These are phyloP conservation scores for Stemphylium vesicarium DNA, from an alignment of 2,329 filamentous ascomycete species.

Conservation along the genomic window DNA sequence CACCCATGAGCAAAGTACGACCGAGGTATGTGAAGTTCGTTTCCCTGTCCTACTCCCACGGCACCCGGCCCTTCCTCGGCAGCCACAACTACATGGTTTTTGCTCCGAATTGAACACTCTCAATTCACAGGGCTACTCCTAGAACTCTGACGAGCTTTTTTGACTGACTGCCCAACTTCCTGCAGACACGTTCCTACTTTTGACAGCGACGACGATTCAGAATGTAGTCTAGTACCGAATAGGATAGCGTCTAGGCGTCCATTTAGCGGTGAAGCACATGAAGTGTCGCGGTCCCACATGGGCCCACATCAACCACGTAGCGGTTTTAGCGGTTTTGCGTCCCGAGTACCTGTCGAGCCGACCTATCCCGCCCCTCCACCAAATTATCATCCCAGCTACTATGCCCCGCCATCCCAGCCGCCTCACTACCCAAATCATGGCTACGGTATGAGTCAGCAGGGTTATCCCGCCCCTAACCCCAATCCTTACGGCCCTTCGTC, in stretches of 20 bases:
- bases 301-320: conserved; percentile 38
- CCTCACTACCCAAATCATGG: conserved; percentile 44
- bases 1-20: conserved; percentile 39
- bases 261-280: conserved; percentile 39
- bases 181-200: conserved; percentile 39
- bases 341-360: conserved; percentile 43
- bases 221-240: conserved; percentile 37
- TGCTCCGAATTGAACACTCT: background rate
- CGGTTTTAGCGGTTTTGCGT: conserved; percentile 44
- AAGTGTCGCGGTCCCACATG: conserved; percentile 34
- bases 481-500: conserved; percentile 44
- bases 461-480: conserved; percentile 35
- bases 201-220: conserved; percentile 42
- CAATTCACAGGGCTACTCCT: background rate
- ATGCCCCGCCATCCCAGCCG: conserved; percentile 40
- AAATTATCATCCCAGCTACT: conserved; percentile 54
- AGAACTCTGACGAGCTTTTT: background rate
- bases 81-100: background rate
- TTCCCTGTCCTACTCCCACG: background rate
- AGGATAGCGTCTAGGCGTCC: conserved; percentile 28
- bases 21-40: conserved; percentile 22
- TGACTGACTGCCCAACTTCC: conserved; percentile 8
- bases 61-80: conserved; percentile 2
- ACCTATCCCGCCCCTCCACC: conserved; percentile 65
- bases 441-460: conserved; percentile 44